Evolutionary conservation across 108 stramenopile species (phyloP).

Genomic region (Pseudonitzschia multiseries): DNA sequence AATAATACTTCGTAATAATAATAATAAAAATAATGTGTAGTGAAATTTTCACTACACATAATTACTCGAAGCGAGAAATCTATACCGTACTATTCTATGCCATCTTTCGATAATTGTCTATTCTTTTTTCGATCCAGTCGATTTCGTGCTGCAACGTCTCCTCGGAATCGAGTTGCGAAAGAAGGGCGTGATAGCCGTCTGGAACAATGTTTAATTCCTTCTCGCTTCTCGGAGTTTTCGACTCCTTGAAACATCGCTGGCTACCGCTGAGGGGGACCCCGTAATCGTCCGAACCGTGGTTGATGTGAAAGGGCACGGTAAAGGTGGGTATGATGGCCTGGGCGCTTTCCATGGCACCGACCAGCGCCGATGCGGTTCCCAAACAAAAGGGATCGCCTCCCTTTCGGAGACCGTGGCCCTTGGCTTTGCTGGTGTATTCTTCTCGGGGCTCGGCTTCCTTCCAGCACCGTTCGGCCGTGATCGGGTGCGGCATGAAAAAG

Average conservation of each 20-base stretch:
- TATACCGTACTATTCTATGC: no score
- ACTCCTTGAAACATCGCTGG: constrained; percentile 23
- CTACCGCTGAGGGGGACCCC: constrained; percentile 40
- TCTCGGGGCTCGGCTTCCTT: constrained; percentile 28
- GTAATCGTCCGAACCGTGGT: constrained; percentile 42
- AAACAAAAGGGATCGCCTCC: constrained; percentile 30
- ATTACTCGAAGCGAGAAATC: no score
- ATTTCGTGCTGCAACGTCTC: constrained; percentile 12
- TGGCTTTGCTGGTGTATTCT: neutral
- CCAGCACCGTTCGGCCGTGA: constrained; percentile 44
- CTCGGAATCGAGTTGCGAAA: constrained; percentile 35
- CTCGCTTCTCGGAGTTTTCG: constrained; percentile 20
- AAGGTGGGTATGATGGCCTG: constrained; percentile 27
- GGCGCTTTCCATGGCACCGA: constrained; percentile 29
- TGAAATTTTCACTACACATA: no score
- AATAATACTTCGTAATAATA: no score
- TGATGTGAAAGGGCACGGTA: constrained; percentile 31
- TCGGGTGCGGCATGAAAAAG: constrained; percentile 54
- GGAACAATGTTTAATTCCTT: constrained; percentile 19
- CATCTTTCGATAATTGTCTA: no score
- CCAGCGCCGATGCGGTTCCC: constrained; percentile 36
- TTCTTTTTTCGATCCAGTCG: constrained; percentile 22
- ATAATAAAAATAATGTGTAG: no score
- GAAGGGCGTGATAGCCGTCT: constrained; percentile 39
- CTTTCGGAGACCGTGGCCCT: neutral